Percentiles rank a stretch among this genome's conserved stretches.
phyloP scores from a whole-genome alignment of 306 rosid species.

The Cajanus cajan region DNA sequence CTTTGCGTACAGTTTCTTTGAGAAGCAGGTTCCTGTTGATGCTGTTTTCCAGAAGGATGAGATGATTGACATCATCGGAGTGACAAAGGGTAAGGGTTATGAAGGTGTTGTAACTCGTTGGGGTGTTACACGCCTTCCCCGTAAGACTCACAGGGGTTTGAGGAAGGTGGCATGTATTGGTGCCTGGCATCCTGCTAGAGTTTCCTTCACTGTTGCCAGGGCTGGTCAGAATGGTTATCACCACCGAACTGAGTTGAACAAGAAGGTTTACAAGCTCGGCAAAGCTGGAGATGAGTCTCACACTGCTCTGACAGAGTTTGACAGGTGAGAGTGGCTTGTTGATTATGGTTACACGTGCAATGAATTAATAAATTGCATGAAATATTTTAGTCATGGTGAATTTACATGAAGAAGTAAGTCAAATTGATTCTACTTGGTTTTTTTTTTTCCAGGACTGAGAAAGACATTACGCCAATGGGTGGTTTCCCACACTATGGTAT shows the following conservation, averaged over 20 bases:
- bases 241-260: slow-evolving; percentile 84
- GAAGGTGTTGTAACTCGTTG: slow-evolving; percentile 90
- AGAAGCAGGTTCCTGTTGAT: slow-evolving; percentile 80
- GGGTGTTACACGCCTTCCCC: slow-evolving; percentile 94
- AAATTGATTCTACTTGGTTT: background rate
- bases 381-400: background rate
- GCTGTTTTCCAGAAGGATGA: slow-evolving; percentile 95
- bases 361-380: background rate
- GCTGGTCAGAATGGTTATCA: slow-evolving; percentile 95
- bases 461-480: slow-evolving; percentile 84
- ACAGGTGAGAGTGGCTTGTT: slow-evolving; percentile 47
- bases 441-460: slow-evolving; percentile 70
- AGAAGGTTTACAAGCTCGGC: slow-evolving; percentile 75
- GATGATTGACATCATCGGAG: slow-evolving; percentile 85
- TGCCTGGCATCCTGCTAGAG: slow-evolving; percentile 96
- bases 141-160: slow-evolving; percentile 87
- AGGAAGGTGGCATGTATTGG: slow-evolving; percentile 96
- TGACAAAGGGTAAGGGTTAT: slow-evolving; percentile 88
- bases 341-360: background rate
- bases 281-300: slow-evolving; percentile 67
- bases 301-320: slow-evolving; percentile 64
- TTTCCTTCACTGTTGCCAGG: slow-evolving; percentile 86
- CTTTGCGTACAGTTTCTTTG: slow-evolving; percentile 68
- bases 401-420: background rate
- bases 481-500: slow-evolving; percentile 92